Evolutionary conservation across 345 rosid genomes (phyloP), one percentile per base, ranked within the genome.

Genomic region (Iberis pinnata): DNA sequence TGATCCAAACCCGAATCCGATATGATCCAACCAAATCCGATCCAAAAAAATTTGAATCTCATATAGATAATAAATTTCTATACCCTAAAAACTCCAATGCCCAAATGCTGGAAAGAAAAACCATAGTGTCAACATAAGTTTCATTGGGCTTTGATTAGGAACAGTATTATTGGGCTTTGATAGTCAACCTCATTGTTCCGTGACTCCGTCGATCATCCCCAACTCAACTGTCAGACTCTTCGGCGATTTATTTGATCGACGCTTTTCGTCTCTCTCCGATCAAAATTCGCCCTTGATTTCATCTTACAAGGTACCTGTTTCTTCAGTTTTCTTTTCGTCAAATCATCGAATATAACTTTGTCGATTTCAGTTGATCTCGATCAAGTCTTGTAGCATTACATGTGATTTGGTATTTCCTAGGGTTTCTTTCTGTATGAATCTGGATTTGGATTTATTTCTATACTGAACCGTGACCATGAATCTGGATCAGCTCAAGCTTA

Each of bases 231-330:
- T 58, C 63, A 58, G 64, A 43, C 33, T 65, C 47, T 58, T 43
- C 59, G 26, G 36, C 60, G 60, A n/a, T n/a, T n/a, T n/a, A 44
- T 43, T 65, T 58, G 70, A 52, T 58, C 70, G 43, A 37, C 52
- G 37, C 41, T 16, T 16, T 49, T 19, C 11, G 37, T 36, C 24
- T 37, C 29, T 33, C 52, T 49, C 37, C 57, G 29, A 25, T 42
- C 33, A 36, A 31, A 33, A 15, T 9, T 5, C 31, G 18, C 43
- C 49, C 27, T 59, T 48, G 64, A 37, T 48, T 60, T 41, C 49
- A 47, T n/a, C 49, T 42, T 2, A 7, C 8, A 65, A 57, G 70
- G 70, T 65, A 57, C 39, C 1, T 8, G 24, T 7, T 13, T 17
- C 13, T 1, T 7, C n/a, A 49, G 51, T 41, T 49, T 2, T 49